Evolutionary conservation across 2,329 filamentous ascomycete genomes (phyloP), one percentile per base, ranked within the genome.

Genomic region (Colletotrichum sp.): DNA sequence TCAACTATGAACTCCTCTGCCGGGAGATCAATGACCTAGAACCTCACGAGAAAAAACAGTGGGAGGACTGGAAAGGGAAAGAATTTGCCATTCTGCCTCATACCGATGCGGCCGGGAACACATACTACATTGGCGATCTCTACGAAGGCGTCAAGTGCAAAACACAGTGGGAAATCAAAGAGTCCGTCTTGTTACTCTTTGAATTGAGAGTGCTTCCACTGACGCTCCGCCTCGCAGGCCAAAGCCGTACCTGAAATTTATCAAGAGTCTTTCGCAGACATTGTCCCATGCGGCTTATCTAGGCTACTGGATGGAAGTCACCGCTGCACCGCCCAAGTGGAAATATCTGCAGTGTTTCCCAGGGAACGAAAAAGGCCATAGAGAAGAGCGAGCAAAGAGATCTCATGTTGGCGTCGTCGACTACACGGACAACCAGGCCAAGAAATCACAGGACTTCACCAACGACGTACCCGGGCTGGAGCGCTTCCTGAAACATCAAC

Each of bases 121-220:
- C 39, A 49, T 49, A 49, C 39, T 49, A 49, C 39, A 49, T 49
- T 49, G 39, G 39, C 39, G 39, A 49, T 49, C 39, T 49, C 39
- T 49, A 49, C 39, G 39, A 49, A 49, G 39, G 39, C 39, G 39
- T 49, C 39, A 49, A 2, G 2, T 49, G 39, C 39, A n/a, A n/a
- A 49, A 0, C 39, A 7, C 1, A 49, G 18, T 49, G 39, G 39
- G 39, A 49, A 49, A 49, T 49, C 39, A n/a, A 49, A 6, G 39
- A 49, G 39, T 49, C 18, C 39, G 39, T 49, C 18, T 12, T 12
- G 2, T 12, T n/a, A n/a, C 18, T 49, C 39, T 49, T 49, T 49
- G 39, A 49, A 49, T 2, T 21, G 18, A 12, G 39, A 49, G 1
- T n/a, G 0, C 18, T 12, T 49, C 18, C 39, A 12, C 18, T 49